Evolutionary conservation across 768 basidiomycete species (phyloP).

Genomic region (Auricularia sp.): DNA sequence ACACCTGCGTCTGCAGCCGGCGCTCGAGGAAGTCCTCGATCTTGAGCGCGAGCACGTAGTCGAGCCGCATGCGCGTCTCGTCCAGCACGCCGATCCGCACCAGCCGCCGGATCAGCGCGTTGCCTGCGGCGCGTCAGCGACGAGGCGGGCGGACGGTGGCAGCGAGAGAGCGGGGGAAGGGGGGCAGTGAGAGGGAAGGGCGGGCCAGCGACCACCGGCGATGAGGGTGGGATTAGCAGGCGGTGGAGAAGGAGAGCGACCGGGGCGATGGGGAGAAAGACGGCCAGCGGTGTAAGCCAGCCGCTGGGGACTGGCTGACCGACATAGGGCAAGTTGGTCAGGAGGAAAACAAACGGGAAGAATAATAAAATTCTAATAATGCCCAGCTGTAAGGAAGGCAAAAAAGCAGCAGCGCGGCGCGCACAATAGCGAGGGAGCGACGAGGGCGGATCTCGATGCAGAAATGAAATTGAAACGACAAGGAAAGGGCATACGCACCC

Average conservation of each 20-base stretch:
- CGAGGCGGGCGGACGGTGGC: slow-evolving; percentile 9
- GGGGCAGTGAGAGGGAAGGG: slow-evolving; percentile 43
- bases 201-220: not conserved
- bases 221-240: not conserved
- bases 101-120: slow-evolving; percentile 90
- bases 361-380: too few relatives aligned
- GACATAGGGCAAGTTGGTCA: too few relatives aligned
- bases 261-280: too few relatives aligned
- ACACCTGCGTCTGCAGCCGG: slow-evolving; percentile 97
- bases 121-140: slow-evolving; percentile 27
- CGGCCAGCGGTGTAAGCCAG: too few relatives aligned
- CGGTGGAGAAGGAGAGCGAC: not conserved
- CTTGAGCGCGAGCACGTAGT: slow-evolving; percentile 99
- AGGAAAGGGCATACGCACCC: slow-evolving; percentile 34
- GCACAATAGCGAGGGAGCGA: too few relatives aligned
- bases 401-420: too few relatives aligned
- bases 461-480: not conserved
- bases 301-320: too few relatives aligned
- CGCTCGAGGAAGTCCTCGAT: slow-evolving; percentile 99
- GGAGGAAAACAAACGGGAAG: too few relatives aligned
- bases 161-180: slow-evolving; percentile 83
- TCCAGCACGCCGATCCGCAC: slow-evolving; percentile 99
- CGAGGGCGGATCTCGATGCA: too few relatives aligned
- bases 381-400: too few relatives aligned
- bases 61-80: slow-evolving; percentile 97